A percentile compares a stretch with the other conserved stretches of the same genome.
phyloP scores from a whole-genome alignment of 1,284 basidiomycete genomes.

The Marasmius tenuissimus region DNA sequence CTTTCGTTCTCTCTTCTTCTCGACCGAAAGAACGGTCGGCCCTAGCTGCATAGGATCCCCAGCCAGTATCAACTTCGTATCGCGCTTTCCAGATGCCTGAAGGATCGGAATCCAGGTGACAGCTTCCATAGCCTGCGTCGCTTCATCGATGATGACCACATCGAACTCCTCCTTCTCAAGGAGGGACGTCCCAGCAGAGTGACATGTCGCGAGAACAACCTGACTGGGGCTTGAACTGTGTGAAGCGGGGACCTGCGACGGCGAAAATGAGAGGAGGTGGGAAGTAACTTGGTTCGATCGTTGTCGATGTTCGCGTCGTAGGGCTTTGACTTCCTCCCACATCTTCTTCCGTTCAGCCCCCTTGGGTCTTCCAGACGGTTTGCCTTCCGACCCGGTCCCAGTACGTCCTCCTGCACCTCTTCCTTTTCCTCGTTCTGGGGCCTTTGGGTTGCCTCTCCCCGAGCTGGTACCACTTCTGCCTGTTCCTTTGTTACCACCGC shows the following conservation, averaged over 20 bases:
- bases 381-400: constrained; percentile 36
- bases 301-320: constrained; percentile 81
- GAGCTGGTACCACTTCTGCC: background rate
- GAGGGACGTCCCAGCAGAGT: constrained; percentile 84
- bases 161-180: constrained; percentile 81
- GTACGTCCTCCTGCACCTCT: constrained; percentile 40
- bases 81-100: constrained; percentile 84
- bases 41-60: constrained; percentile 92
- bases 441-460: background rate
- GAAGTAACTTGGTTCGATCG: constrained; percentile 20
- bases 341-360: constrained; percentile 83
- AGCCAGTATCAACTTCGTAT: constrained; percentile 78
- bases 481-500: background rate
- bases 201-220: constrained; percentile 92
- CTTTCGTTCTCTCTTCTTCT: constrained; percentile 32
- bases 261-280: constrained; percentile 44
- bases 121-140: constrained; percentile 94
- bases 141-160: constrained; percentile 93
- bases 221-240: constrained; percentile 61
- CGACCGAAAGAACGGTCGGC: constrained; percentile 82
- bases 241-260: constrained; percentile 82
- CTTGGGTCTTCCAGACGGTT: constrained; percentile 62
- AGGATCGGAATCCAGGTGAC: constrained; percentile 92
- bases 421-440: constrained; percentile 56
- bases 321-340: constrained; percentile 89